Base-by-base conservation (phyloP, 768 basidiomycete species). In the Tephrocybe sp. region DNA sequence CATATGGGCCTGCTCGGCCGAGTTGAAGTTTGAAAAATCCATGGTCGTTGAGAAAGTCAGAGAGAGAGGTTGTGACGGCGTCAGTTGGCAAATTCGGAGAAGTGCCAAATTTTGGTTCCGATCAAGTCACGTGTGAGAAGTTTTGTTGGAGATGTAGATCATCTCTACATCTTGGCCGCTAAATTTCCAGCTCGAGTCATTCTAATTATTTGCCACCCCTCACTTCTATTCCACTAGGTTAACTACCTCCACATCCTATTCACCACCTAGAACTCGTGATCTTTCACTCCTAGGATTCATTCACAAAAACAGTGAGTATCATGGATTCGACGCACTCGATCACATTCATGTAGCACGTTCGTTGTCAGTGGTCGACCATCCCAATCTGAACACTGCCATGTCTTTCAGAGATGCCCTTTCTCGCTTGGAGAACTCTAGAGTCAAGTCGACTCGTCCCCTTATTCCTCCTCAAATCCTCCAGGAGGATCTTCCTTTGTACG, bases 1-100 rank as follows among this genome's bases (percentile, higher is more conserved):
- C 86, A 99, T 93, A 68, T 94, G 92, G n/a, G 92, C 91, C 77
- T 96, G 93, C 69, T 98, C 96, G 57, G 93, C 83, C 23, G 83
- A 66, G 70, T 88, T 96, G 73, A 98, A 85, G 57, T 81, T 78
- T 59, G 93, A 93, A 67, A 97, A 91, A 71, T 97, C 94, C 94
- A 96, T 95, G 60, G 50, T 59, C 39, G 38, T 36, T n/a, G 53
- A n/a, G 47, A 43, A 38, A 56, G 25, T 24, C 46, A 47, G 10
- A 34, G 48, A 48, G 26, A 17, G 41, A 45, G 37, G 50, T 39
- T 26, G 14, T 24, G 11, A 9, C 9, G 15, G 15, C 34, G 34
- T 36, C 34, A 36, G 55, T 30, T 39, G 51, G 57, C 46, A 44
- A 51, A 53, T 56, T 47, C 41, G 54, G 53, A 8, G 11, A 36